Evolutionary conservation across 2,329 filamentous ascomycete genomes (phyloP).

Genomic region (Talaromyces sp.): DNA sequence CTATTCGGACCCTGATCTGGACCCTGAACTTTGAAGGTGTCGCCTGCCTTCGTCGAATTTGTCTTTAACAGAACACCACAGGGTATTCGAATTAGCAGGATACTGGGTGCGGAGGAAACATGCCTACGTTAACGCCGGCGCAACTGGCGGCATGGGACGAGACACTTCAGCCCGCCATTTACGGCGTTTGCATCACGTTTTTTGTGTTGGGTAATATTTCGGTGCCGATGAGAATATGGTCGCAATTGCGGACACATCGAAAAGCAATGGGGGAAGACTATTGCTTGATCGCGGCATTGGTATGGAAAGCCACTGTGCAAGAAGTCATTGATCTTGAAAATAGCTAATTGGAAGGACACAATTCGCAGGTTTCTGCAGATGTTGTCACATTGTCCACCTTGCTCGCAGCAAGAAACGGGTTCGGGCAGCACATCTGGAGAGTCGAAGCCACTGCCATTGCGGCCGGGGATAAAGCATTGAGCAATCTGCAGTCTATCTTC

Average conservation of each 20-base stretch:
- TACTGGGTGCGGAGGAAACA: background rate
- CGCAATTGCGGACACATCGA: background rate
- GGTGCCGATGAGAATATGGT: slow-evolving; percentile 23
- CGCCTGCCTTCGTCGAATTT: background rate
- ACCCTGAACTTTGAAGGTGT: background rate
- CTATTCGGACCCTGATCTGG: background rate
- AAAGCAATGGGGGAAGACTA: background rate
- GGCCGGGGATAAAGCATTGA: background rate
- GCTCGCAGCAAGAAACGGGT: background rate
- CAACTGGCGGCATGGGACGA: background rate
- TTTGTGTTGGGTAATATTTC: slow-evolving; percentile 13
- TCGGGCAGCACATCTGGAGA: background rate
- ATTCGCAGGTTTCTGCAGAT: background rate
- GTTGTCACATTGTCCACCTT: background rate
- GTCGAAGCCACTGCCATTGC: background rate
- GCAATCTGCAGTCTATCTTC: background rate
- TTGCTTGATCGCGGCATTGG: background rate
- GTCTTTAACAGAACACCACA: background rate
- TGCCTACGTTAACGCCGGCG: background rate
- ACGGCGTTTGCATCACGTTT: background rate
- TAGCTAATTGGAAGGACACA: background rate
- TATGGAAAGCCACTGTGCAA: background rate
- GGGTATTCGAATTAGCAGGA: background rate
- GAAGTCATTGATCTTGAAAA: background rate
- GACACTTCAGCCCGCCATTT: background rate